A percentile compares a stretch with the other conserved stretches of the same genome.
Conservation (phyloP, 345 rosid genomes). For the Streptanthus diversifolius region DNA sequence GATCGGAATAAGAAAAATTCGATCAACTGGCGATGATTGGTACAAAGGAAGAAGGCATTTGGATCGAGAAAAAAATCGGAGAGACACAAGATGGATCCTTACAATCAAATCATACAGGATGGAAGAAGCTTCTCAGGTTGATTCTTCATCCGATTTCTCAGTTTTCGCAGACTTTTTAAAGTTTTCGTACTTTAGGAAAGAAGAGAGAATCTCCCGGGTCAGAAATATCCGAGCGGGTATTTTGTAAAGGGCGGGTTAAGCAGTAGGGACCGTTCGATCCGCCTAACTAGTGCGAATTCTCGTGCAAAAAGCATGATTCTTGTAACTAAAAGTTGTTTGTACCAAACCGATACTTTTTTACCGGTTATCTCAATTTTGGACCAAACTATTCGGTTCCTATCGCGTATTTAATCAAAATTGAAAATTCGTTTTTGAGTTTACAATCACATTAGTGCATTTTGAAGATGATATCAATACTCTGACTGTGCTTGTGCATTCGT, state of each 20-base stretch:
- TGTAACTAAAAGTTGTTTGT: background rate
- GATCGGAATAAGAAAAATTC: background rate
- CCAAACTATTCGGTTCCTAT: background rate
- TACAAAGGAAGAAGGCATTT: background rate
- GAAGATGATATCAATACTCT: background rate
- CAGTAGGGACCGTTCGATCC: slow-evolving; percentile 4
- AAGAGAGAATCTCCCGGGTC: slow-evolving; percentile 7
- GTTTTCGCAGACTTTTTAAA: slow-evolving; percentile 1
- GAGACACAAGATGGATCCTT: slow-evolving; percentile 1
- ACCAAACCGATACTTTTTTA: background rate
- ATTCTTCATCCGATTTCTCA: slow-evolving; percentile 12
- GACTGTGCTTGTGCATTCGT: too few species aligned
- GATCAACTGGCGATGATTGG: background rate
- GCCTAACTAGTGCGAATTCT: background rate
- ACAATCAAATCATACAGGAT: background rate
- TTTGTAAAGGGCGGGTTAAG: background rate
- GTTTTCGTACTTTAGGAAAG: slow-evolving; percentile 17
- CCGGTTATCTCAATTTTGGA: background rate
- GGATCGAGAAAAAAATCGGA: slow-evolving; percentile 1
- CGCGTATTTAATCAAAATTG: background rate
- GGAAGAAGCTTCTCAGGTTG: slow-evolving; percentile 20
- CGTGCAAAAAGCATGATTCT: background rate
- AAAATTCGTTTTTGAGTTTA: background rate
- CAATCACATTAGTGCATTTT: background rate
- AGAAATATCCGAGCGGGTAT: slow-evolving; percentile 11